phyloP scores from a whole-genome alignment of 2,329 filamentous ascomycete genomes.

The Seiridium unicorne region DNA sequence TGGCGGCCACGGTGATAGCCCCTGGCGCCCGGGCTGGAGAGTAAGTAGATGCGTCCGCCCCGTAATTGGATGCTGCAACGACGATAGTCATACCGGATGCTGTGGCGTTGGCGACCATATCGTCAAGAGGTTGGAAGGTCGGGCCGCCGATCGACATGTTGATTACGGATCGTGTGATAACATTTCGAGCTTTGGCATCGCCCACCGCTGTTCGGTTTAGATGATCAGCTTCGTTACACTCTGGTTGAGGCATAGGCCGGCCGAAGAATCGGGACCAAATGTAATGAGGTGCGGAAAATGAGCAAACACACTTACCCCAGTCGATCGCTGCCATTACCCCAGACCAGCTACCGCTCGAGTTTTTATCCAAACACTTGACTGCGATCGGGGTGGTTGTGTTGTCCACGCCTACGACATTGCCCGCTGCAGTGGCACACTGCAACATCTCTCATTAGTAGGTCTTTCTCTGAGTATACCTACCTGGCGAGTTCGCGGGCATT shows the following conservation, averaged over 20 bases:
- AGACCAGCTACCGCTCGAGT: constrained; percentile 16
- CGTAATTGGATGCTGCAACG: constrained; percentile 23
- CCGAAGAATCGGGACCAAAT: background rate
- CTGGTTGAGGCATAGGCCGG: too few species aligned
- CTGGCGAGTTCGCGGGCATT: too few species aligned
- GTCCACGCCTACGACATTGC: constrained; percentile 23
- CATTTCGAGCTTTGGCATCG: constrained; percentile 18
- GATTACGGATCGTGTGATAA: constrained; percentile 21
- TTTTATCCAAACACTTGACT: constrained; percentile 22
- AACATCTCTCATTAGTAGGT: too few species aligned
- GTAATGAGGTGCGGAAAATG: too few species aligned
- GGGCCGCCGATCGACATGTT: constrained; percentile 24
- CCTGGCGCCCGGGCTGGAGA: constrained; percentile 21
- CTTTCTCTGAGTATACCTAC: too few species aligned
- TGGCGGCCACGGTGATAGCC: constrained; percentile 24
- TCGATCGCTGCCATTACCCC: constrained; percentile 21
- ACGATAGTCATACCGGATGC: constrained; percentile 22
- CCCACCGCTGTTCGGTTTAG: constrained; percentile 17
- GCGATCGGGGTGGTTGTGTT: constrained; percentile 23
- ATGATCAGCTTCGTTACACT: too few species aligned
- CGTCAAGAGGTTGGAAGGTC: constrained; percentile 16
- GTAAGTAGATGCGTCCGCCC: constrained; percentile 18
- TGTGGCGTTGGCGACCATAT: constrained; percentile 17
- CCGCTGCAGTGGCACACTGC: constrained; percentile 20
- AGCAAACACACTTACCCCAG: constrained; percentile 20